These are phyloP conservation scores for Cordyceps cateniannulata DNA, from an alignment of 2,329 filamentous ascomycete species.

Conservation along the genomic window DNA sequence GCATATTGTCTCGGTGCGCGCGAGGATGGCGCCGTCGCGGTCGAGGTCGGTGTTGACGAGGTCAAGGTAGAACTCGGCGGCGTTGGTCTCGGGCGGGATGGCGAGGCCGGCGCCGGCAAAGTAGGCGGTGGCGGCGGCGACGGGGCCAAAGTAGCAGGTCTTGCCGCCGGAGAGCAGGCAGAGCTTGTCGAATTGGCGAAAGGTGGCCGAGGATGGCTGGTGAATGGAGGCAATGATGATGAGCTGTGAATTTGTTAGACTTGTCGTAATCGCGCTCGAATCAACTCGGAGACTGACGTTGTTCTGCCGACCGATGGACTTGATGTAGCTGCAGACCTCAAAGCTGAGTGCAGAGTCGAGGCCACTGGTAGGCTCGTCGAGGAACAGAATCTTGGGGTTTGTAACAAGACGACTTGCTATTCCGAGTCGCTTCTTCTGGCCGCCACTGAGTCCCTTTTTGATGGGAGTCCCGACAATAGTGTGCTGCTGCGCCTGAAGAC, in stretches of 20 bases:
- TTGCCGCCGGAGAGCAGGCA: slow-evolving; percentile 65
- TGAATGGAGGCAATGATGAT: slow-evolving; percentile 80
- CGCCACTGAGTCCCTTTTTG: slow-evolving; percentile 75
- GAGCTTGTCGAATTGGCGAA: slow-evolving; percentile 74
- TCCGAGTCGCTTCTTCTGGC: slow-evolving; percentile 75
- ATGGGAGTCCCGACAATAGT: slow-evolving; percentile 77
- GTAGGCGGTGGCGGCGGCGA: slow-evolving; percentile 52
- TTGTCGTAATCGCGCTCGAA: no score
- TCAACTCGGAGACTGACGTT: no score
- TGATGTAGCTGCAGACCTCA: slow-evolving; percentile 71
- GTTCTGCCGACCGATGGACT: slow-evolving; percentile 57
- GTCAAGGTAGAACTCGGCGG: slow-evolving; percentile 74
- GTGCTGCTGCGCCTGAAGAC: slow-evolving; percentile 61
- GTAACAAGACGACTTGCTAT: slow-evolving; percentile 79
- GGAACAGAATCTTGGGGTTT: slow-evolving; percentile 70
- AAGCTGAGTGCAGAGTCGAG: slow-evolving; percentile 73
- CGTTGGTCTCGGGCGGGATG: slow-evolving; percentile 66
- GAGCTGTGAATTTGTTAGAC: slow-evolving; percentile 44
- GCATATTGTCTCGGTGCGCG: slow-evolving; percentile 24
- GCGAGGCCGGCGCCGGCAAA: slow-evolving; percentile 54
- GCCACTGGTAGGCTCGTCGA: slow-evolving; percentile 80
- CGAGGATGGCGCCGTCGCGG: slow-evolving; percentile 38
- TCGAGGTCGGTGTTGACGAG: slow-evolving; percentile 73
- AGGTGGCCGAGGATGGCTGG: slow-evolving; percentile 75
- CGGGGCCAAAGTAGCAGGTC: slow-evolving; percentile 66